Conservation (phyloP, 139 green algal genomes). For the Spirogloea muscicola region DNA sequence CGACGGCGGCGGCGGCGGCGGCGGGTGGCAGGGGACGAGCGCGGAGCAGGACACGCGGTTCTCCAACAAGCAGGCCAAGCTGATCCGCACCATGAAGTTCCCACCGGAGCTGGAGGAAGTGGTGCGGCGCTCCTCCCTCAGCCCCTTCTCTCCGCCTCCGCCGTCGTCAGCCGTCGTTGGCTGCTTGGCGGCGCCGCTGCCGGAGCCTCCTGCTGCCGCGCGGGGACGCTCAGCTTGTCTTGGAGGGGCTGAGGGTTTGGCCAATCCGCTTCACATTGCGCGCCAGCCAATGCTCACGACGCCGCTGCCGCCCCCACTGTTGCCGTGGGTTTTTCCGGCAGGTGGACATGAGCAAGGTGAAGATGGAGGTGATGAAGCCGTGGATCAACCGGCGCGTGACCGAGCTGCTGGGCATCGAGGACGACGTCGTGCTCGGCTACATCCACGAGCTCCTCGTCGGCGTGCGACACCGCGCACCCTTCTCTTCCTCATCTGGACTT, state of each 20-base stretch:
- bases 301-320: too few relatives aligned
- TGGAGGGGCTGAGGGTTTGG: too few relatives aligned
- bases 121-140: too few relatives aligned
- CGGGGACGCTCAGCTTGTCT: too few relatives aligned
- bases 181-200: too few relatives aligned
- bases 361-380: constrained; percentile 80
- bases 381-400: constrained; percentile 88
- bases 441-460: constrained; percentile 76
- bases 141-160: too few relatives aligned
- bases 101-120: constrained; percentile 31
- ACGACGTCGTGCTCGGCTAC: constrained; percentile 88
- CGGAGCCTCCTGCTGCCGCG: too few relatives aligned
- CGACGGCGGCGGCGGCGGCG: too few relatives aligned
- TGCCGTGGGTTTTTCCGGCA: constrained; percentile 8
- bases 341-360: constrained; percentile 72
- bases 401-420: constrained; percentile 83
- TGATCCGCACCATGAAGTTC: constrained; percentile 47
- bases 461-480: background rate
- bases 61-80: constrained; percentile 43
- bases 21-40: constrained; percentile 32
- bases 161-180: too few relatives aligned
- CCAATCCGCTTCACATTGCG: too few relatives aligned
- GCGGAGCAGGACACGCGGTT: constrained; percentile 43
- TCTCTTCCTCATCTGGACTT: background rate
- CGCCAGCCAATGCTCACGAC: too few relatives aligned